These are phyloP conservation scores for Phlebiopsis flavidoalba DNA, from an alignment of 768 basidiomycete genomes.

Conservation along the genomic window DNA sequence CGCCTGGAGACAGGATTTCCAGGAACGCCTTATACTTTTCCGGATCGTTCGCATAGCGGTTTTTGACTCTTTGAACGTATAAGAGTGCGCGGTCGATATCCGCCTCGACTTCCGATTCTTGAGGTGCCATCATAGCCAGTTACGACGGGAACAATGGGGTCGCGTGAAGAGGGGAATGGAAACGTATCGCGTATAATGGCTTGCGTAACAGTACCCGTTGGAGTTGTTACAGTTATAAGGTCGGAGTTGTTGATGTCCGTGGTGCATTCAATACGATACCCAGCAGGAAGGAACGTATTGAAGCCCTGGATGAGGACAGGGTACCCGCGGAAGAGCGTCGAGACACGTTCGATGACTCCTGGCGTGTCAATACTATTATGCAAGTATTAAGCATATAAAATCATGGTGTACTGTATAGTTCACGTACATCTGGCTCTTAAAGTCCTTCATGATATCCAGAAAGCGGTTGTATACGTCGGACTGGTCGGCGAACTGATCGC, in stretches of 20 bases:
- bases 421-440: conserved; percentile 56
- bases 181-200: conserved; percentile 20
- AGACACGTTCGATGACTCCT: conserved; percentile 94
- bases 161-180: not conserved
- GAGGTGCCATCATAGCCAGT: not conserved
- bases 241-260: conserved; percentile 57
- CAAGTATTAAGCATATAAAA: not conserved
- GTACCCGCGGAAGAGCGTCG: conserved; percentile 87
- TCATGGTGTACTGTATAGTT: not conserved
- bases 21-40: conserved; percentile 81
- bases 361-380: conserved; percentile 89
- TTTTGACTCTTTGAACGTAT: conserved; percentile 96
- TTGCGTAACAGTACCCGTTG: conserved; percentile 48
- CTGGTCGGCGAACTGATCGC: conserved; percentile 52
- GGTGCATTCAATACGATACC: conserved; percentile 87
- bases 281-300: conserved; percentile 94
- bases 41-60: conserved; percentile 71
- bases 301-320: conserved; percentile 93
- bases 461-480: conserved; percentile 63
- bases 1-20: conserved; percentile 53
- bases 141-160: not conserved
- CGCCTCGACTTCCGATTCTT: conserved; percentile 8
- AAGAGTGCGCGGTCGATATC: conserved; percentile 77
- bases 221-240: conserved; percentile 75
- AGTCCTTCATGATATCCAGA: conserved; percentile 73